These are phyloP conservation scores for Spiraea crenata DNA, from an alignment of 331 rosid species.

Conservation along the genomic window DNA sequence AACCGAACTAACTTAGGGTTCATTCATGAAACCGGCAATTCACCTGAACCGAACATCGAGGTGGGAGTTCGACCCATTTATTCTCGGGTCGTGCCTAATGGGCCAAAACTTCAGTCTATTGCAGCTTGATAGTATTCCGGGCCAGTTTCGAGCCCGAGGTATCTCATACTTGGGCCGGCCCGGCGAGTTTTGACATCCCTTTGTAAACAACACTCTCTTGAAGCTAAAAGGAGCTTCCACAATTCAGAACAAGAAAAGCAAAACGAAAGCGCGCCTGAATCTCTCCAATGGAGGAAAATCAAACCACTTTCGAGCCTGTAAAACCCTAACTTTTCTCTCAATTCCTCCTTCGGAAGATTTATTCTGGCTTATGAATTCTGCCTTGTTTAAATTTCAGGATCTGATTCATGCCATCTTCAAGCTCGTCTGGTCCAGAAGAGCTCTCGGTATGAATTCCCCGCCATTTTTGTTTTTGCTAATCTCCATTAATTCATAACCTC, in stretches of 20 bases:
- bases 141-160: too few species aligned
- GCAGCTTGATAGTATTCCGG: too few species aligned
- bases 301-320: conserved; percentile 54
- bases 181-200: too few species aligned
- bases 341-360: not conserved
- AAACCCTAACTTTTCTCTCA: not conserved
- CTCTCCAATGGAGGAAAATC: conserved; percentile 47
- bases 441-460: conserved; percentile 42
- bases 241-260: not conserved
- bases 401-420: conserved; percentile 69
- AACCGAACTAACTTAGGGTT: too few species aligned
- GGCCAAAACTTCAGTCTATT: too few species aligned
- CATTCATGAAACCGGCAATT: too few species aligned
- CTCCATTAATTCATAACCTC: not conserved
- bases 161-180: too few species aligned
- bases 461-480: conserved; percentile 4
- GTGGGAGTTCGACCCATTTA: too few species aligned
- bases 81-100: too few species aligned
- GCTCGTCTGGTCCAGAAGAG: conserved; percentile 65
- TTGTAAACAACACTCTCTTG: not conserved
- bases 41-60: too few species aligned
- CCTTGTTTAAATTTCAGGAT: conserved; percentile 36
- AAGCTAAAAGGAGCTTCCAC: not conserved
- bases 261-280: not conserved
- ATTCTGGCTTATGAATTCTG: not conserved